Base-by-base conservation (phyloP, 768 basidiomycete genomes). In the Boletellus ananas region DNA sequence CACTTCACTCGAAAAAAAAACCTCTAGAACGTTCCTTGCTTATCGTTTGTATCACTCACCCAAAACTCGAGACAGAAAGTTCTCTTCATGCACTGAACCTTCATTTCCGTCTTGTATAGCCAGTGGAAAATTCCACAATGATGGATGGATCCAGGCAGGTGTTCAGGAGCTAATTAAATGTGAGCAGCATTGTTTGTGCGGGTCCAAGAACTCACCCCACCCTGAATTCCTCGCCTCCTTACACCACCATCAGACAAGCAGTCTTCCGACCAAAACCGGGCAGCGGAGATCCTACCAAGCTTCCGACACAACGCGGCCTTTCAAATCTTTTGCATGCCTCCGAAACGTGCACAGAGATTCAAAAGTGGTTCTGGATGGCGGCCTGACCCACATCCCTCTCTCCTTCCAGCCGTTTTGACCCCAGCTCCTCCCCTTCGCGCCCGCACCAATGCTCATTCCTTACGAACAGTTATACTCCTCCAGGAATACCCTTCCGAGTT, bases 251-350 rank as follows among this genome's bases (percentile, higher is more conserved):
- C 47, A 48, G 50, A 50, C 60, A 47, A 47, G 50, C 7, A 57
- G 41, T 46, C 29, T 38, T 11, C 17, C 57, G 43, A 47, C 52
- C 55, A 47, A 50, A 62, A 63, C 43, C 40, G 61, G 61, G 53
- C 43, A 47, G 61, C 58, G 61, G 58, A 61, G 59, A 64, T 60
- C 58, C 27, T 36, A 17, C 47, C 47, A 43, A 35, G 34, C 51
- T 41, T 50, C 54, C 41, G 52, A 51, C 47, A 51, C 40, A 57
- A 59, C 51, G 62, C 60, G 60, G 62, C 36, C 58, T 65, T 65
- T 52, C 41, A 55, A 63, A 48, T 42, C 37, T 36, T 34, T 42
- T 57, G 58, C 63, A 57, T 63, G 62, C 62, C 54, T 58, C 49
- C 43, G 44, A 61, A 63, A 56, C 63, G 57, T 64, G 60, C 54